Evolutionary conservation across 164 flowering plant genomes (phyloP), one percentile per base, ranked within the genome.

Genomic region (Kingdonia uniflora): DNA sequence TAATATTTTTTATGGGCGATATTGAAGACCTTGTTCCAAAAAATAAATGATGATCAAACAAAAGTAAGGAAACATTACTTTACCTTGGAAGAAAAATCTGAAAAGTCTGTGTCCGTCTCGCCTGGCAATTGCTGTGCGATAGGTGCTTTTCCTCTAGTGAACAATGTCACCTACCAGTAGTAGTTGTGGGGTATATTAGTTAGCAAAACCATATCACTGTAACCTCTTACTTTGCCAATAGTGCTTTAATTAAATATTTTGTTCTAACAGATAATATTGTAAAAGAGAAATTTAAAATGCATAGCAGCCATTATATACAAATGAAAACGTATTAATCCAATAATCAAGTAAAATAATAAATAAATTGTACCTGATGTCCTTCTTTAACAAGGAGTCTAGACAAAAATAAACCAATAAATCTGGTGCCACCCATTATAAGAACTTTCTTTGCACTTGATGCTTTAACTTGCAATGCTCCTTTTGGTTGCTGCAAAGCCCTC

Each of bases 401-500:
- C 72, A 87, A 65, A 61, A 92, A 92, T 1, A 92, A 51, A 42
- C 98, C 98, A 70, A 92, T 92, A 55, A 87, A 92, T 61, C 98
- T 64, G 41, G 96, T 92, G 49, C 98, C 96, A n/a, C 98, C 97
- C 98, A 92, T 92, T 60, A 92, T 80, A 54, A 92, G 81, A 54
- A 88, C 82, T 51, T 86, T 85, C 80, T 92, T 92, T 53, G 75
- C 58, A 65, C 76, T 68, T 48, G 92, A 74, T 51, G 98, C 95
- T 52, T 68, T 66, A 16, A 87, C 78, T 35, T 71, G 68, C 23
- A 92, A 55, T 55, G 75, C 77, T 65, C 78, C 87, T 76, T 71
- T 84, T 60, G 80, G 59, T 14, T 53, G 22, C 51, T 68, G 74
- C 68, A 66, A 76, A 60, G 21, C 65, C 69, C 71, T 80, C 54